Conservation (phyloP, 257 asterid species). For the Haberlea rhodopensis region DNA sequence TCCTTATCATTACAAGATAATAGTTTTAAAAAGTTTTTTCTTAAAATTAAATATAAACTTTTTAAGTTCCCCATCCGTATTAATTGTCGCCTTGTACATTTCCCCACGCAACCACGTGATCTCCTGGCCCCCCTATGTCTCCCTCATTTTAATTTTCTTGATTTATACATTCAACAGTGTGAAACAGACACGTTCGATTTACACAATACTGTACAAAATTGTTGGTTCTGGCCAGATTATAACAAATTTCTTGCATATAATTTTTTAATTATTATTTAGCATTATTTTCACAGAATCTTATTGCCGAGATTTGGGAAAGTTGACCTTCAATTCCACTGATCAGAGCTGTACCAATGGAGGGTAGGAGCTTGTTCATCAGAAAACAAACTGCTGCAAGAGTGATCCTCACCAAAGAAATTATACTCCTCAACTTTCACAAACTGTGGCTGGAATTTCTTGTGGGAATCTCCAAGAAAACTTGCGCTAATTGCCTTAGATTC, state of each 20-base stretch:
- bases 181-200: too few species aligned
- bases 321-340: constrained; percentile 61
- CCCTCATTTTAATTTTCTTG: too few species aligned
- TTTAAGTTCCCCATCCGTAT: neutral
- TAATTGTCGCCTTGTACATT: constrained; percentile 6
- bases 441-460: constrained; percentile 44
- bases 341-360: constrained; percentile 69
- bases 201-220: too few species aligned
- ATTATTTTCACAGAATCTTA: too few species aligned
- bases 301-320: neutral
- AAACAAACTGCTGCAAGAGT: constrained; percentile 67
- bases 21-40: too few species aligned
- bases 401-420: constrained; percentile 73
- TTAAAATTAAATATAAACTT: neutral
- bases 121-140: constrained; percentile 4
- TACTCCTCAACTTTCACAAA: constrained; percentile 80
- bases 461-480: constrained; percentile 38
- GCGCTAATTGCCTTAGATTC: neutral
- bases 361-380: constrained; percentile 83
- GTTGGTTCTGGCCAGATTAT: too few species aligned
- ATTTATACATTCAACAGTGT: too few species aligned
- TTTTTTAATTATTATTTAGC: too few species aligned
- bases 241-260: too few species aligned
- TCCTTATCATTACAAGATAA: too few species aligned
- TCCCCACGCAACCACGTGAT: constrained; percentile 20